phyloP scores from a whole-genome alignment of 2,329 filamentous ascomycete species.

The Diaporthe velutina region DNA sequence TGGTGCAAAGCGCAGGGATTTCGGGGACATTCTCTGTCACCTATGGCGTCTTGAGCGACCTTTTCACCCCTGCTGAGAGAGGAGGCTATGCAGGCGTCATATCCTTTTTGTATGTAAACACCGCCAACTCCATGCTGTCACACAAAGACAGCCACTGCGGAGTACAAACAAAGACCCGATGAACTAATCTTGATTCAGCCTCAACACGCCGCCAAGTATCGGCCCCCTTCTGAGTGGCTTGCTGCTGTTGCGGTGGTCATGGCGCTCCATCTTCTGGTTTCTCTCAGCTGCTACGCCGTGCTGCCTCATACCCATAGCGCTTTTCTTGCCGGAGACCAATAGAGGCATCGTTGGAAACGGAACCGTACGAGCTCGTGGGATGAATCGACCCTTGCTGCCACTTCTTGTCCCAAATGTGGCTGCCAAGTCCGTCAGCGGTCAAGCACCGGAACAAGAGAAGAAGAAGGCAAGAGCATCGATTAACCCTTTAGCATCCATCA shows the following conservation, averaged over 20 bases:
- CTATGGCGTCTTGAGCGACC: conserved; percentile 42
- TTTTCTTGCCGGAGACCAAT: conserved; percentile 19
- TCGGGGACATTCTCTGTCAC: conserved; percentile 40
- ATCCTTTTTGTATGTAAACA: conserved; percentile 9
- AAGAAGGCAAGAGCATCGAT: not conserved
- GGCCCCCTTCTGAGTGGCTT: conserved; percentile 25
- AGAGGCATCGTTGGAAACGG: not conserved
- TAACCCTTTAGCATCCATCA: conserved; percentile 13
- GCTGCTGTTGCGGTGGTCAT: conserved; percentile 24
- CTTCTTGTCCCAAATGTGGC: not conserved
- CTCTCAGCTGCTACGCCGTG: conserved; percentile 24
- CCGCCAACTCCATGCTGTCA: too few species aligned
- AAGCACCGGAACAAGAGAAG: not conserved
- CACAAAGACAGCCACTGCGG: too few species aligned
- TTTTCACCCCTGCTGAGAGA: conserved; percentile 41
- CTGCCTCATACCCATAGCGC: conserved; percentile 14
- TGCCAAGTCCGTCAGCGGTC: not conserved
- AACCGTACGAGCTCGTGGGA: not conserved
- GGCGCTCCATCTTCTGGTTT: conserved; percentile 32
- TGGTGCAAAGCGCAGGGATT: conserved; percentile 41
- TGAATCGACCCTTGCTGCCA: not conserved
- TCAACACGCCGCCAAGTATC: conserved; percentile 29
- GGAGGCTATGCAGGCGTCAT: conserved; percentile 40
- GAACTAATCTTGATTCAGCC: not conserved
- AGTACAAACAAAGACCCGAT: accelerated